Evolutionary conservation across 805 yeast species (phyloP).

Genomic region (Ogataea dorogensis): DNA sequence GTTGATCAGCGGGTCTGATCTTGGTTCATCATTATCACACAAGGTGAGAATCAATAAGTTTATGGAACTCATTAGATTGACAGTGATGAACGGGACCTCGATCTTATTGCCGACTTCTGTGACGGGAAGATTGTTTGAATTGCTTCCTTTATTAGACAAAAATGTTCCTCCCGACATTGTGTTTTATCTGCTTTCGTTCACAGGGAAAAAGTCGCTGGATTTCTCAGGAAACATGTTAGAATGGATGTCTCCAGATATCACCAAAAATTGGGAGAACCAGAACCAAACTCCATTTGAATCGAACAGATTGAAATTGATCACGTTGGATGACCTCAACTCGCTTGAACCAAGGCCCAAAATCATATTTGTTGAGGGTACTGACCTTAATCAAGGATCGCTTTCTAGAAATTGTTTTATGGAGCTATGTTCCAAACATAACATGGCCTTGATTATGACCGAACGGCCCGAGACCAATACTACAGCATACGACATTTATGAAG

Average conservation of each 20-base stretch:
- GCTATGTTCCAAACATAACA: conserved; percentile 62
- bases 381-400: conserved; percentile 60
- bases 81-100: conserved; percentile 73
- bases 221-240: conserved; percentile 89
- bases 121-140: conserved; percentile 78
- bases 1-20: conserved; percentile 67
- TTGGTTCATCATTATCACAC: conserved; percentile 64
- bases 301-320: conserved; percentile 52
- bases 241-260: conserved; percentile 91
- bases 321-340: conserved; percentile 53
- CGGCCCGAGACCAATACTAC: conserved; percentile 48
- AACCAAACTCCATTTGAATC: conserved; percentile 75
- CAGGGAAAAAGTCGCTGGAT: conserved; percentile 73
- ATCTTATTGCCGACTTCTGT: conserved; percentile 80
- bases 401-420: conserved; percentile 50
- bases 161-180: conserved; percentile 45
- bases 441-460: conserved; percentile 76
- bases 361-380: conserved; percentile 72
- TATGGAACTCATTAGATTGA: conserved; percentile 58
- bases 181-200: conserved; percentile 69
- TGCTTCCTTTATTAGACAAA: conserved; percentile 44
- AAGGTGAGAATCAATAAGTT: conserved; percentile 64
- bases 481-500: conserved; percentile 47
- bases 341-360: conserved; percentile 67
- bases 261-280: conserved; percentile 80